Evolutionary conservation across 2,329 filamentous ascomycete genomes (phyloP).

Genomic region (Plectosphaerella cucumerina): DNA sequence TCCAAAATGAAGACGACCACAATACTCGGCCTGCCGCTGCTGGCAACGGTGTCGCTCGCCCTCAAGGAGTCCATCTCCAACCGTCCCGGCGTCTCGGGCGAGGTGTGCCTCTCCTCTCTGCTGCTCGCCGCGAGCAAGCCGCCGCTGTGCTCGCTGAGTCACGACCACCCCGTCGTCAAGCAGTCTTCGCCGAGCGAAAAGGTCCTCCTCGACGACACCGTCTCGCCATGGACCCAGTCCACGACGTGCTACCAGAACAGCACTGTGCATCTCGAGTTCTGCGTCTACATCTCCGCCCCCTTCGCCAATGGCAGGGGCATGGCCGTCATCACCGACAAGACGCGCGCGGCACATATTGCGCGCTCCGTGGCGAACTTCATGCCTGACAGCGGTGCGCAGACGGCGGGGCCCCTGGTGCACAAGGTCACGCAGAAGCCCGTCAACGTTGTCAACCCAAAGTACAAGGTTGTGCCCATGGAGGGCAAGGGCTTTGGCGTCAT

Average conservation of each 20-base stretch:
- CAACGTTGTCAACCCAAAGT: constrained; percentile 14
- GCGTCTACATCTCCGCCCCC: constrained; percentile 27
- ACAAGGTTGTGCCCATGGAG: constrained; percentile 28
- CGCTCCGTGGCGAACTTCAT: constrained; percentile 21
- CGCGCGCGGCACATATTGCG: constrained; percentile 24
- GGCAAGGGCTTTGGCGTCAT: constrained; percentile 42
- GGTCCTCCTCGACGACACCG: neutral
- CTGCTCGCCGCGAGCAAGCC: constrained; percentile 7
- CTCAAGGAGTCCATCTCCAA: constrained; percentile 11
- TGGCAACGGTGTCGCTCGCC: constrained; percentile 5
- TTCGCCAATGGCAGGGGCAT: constrained; percentile 33
- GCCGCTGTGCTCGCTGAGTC: constrained; percentile 5
- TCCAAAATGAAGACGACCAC: constrained; percentile 9
- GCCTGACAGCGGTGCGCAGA: too few relatives aligned
- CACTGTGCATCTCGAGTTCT: constrained; percentile 16
- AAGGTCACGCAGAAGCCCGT: constrained; percentile 1
- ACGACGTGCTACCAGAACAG: constrained; percentile 10
- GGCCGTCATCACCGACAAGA: constrained; percentile 29
- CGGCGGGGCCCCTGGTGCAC: constrained; percentile 9
- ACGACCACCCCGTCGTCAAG: neutral
- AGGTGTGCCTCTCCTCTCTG: constrained; percentile 12
- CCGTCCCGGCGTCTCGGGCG: constrained; percentile 1
- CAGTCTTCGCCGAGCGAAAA: constrained; percentile 11
- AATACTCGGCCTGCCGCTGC: neutral
- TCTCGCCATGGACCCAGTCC: constrained; percentile 4